A percentile compares a stretch with the other conserved stretches of the same genome.
These are phyloP conservation scores for Erodium texanum DNA, from an alignment of 441 rosid species.

Conservation along the genomic window DNA sequence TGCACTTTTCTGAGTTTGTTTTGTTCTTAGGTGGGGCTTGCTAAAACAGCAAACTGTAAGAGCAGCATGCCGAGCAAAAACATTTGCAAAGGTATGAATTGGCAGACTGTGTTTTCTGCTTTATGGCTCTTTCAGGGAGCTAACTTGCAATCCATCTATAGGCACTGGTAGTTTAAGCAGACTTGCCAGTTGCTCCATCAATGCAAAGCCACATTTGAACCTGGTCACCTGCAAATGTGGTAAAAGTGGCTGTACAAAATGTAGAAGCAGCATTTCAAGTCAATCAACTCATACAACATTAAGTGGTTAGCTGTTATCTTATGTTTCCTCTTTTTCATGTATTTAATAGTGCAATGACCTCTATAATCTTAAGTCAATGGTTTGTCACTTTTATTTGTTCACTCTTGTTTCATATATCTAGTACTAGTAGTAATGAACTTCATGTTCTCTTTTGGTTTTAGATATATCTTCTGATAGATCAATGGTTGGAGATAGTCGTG, in stretches of 20 bases:
- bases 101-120: constrained; percentile 29
- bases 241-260: constrained; percentile 32
- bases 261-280: constrained; percentile 41
- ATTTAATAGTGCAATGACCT: too few relatives aligned
- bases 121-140: constrained; percentile 36
- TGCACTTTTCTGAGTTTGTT: constrained; percentile 7
- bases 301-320: constrained; percentile 25
- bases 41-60: constrained; percentile 25
- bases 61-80: constrained; percentile 20
- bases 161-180: constrained; percentile 31
- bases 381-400: not conserved
- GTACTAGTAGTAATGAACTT: constrained; percentile 6
- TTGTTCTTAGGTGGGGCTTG: constrained; percentile 32
- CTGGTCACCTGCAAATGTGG: constrained; percentile 33
- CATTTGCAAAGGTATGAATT: constrained; percentile 52
- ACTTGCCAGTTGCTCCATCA: constrained; percentile 21
- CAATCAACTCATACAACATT: constrained; percentile 33
- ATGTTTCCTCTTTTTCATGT: not conserved
- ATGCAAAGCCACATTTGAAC: constrained; percentile 25
- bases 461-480: constrained; percentile 41
- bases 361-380: too few relatives aligned
- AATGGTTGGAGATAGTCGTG: constrained; percentile 24
- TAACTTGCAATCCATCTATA: constrained; percentile 39
- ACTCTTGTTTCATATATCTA: not conserved
- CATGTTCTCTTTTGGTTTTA: constrained; percentile 15